These are phyloP conservation scores for Scalesia atractyloides DNA, from an alignment of 129 eudicot species.

Conservation along the genomic window DNA sequence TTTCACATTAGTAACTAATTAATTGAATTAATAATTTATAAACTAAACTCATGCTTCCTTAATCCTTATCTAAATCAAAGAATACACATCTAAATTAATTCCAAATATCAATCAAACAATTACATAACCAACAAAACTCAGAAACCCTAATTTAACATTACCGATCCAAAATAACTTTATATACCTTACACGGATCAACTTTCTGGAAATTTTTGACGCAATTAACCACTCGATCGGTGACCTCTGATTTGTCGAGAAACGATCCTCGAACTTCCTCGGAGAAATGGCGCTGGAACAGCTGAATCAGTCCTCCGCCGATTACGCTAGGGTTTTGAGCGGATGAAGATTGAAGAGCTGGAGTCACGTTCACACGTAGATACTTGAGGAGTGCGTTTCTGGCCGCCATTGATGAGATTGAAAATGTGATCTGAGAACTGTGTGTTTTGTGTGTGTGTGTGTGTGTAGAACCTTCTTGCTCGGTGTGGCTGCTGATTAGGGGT, in stretches of 20 bases:
- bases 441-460: conserved; percentile 26
- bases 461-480: conserved; percentile 35
- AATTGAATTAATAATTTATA: too few species aligned
- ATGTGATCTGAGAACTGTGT: neutral
- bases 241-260: conserved; percentile 91
- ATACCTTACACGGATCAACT: conserved; percentile 93
- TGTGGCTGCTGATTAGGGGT: conserved; percentile 40
- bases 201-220: conserved; percentile 88
- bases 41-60: conserved; percentile 1
- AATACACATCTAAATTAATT: neutral
- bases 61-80: neutral
- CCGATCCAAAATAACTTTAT: neutral
- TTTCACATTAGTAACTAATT: neutral
- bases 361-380: conserved; percentile 64
- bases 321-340: conserved; percentile 49
- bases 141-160: conserved; percentile 15
- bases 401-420: conserved; percentile 49
- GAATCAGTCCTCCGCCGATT: conserved; percentile 33
- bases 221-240: conserved; percentile 76
- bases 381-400: conserved; percentile 75
- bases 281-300: conserved; percentile 61
- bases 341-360: conserved; percentile 19
- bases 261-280: conserved; percentile 83
- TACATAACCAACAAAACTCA: conserved; percentile 3
- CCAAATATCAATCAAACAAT: neutral